phyloP scores from a whole-genome alignment of 1,284 basidiomycete species.

The Irpex sp. region DNA sequence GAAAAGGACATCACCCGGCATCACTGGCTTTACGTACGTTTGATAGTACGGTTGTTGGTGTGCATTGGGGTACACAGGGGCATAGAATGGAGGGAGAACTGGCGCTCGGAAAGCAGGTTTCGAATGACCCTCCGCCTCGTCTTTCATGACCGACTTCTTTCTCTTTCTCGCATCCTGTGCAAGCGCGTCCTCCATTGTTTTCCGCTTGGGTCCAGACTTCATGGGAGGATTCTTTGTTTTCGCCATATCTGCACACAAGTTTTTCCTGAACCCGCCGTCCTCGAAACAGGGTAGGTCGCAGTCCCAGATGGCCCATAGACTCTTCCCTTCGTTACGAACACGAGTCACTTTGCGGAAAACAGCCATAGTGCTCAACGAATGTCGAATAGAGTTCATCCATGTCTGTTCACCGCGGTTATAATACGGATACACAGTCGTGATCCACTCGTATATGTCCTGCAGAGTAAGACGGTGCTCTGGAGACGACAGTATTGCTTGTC shows the following conservation, averaged over 20 bases:
- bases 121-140: slow-evolving; percentile 1
- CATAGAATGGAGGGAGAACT: slow-evolving; percentile 46
- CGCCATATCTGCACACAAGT: slow-evolving; percentile 60
- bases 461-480: slow-evolving; percentile 81
- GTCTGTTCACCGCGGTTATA: slow-evolving; percentile 93
- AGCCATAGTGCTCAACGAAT: slow-evolving; percentile 80
- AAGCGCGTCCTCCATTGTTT: slow-evolving; percentile 15
- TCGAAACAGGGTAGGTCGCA: slow-evolving; percentile 66
- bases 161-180: slow-evolving; percentile 42
- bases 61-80: slow-evolving; percentile 46
- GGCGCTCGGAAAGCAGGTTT: slow-evolving; percentile 25
- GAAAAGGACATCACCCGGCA: slow-evolving; percentile 59
- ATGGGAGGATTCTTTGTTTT: slow-evolving; percentile 31
- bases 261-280: slow-evolving; percentile 65
- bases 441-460: slow-evolving; percentile 95
- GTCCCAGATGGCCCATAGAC: slow-evolving; percentile 73
- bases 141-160: slow-evolving; percentile 31
- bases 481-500: slow-evolving; percentile 88
- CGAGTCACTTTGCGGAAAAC: slow-evolving; percentile 69
- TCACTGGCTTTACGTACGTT: slow-evolving; percentile 37
- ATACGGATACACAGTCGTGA: slow-evolving; percentile 88
- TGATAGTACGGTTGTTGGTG: slow-evolving; percentile 70
- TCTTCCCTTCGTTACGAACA: slow-evolving; percentile 62
- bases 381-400: slow-evolving; percentile 91
- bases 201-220: slow-evolving; percentile 18